Conservation (phyloP, 1,284 basidiomycete genomes). For the Microbotryum saponariae region DNA sequence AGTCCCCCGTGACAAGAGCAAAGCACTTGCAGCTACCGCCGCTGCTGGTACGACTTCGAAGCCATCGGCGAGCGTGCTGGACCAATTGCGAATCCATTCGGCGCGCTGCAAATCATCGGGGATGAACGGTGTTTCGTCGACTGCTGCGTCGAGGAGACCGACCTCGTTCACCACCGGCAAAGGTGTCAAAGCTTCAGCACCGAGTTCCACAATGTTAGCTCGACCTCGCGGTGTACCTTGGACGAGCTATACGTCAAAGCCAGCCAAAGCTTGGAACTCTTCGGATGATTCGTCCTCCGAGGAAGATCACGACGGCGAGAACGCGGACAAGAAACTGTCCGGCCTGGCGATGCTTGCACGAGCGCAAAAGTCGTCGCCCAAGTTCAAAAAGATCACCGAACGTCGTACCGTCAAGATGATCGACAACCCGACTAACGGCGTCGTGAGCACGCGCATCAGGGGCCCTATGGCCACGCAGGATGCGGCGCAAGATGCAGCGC, state of each 20-base stretch:
- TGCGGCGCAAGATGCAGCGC: slow-evolving; percentile 46
- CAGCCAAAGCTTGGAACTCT: slow-evolving; percentile 33
- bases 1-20: slow-evolving; percentile 1
- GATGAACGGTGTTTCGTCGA: too few species aligned
- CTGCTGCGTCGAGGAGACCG: too few species aligned
- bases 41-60: too few species aligned
- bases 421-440: slow-evolving; percentile 19
- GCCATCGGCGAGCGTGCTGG: too few species aligned
- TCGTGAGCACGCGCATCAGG: slow-evolving; percentile 38
- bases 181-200: background rate
- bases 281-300: slow-evolving; percentile 48
- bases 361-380: slow-evolving; percentile 48
- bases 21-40: too few species aligned
- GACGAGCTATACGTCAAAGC: slow-evolving; percentile 29
- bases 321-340: slow-evolving; percentile 22
- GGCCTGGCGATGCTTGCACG: slow-evolving; percentile 58
- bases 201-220: background rate
- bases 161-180: background rate
- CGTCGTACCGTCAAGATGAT: slow-evolving; percentile 26
- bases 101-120: too few species aligned
- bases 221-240: slow-evolving; percentile 30
- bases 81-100: too few species aligned
- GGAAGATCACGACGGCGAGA: slow-evolving; percentile 51
- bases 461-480: too few species aligned
- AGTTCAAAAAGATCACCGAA: slow-evolving; percentile 60